Evolutionary conservation across 441 rosid genomes (phyloP), one percentile per base, ranked within the genome.

Genomic region (Populus trichocarpa): DNA sequence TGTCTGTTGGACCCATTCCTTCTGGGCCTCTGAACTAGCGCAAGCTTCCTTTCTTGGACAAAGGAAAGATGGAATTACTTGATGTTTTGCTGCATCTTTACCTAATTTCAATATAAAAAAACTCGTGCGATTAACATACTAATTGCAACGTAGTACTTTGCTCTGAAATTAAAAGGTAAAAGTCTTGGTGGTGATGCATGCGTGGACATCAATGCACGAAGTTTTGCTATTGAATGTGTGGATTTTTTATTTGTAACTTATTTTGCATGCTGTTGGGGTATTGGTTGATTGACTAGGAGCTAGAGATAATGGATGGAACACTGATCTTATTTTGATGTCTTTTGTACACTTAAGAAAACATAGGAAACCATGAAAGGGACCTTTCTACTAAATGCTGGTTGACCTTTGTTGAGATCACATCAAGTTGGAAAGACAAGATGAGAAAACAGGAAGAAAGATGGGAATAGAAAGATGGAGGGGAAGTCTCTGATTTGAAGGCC

Each of bases 401-500:
- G 79, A 75, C 79, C 71, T 70, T 59, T n/a, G 35, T 64, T 65
- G 28, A 67, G 72, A 75, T 25, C 59, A 70, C 40, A 46, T 42
- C 42, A n/a, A 70, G 35, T 28, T 65, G 69, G 53, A 66, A 71
- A 70, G 80, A 67, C 78, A 57, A 26, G 67, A 35, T 50, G 26
- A 70, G 28, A 26, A 67, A 72, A 40, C 50, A 63, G 53, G 32
- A 75, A 74, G 64, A 64, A 36, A 9, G 26, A 32, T 40, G 12
- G 70, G 10, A 32, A 70, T 72, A 28, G 26, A 59, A 73, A 64
- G 69, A 26, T 26, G 6, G 74, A 36, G 61, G 67, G 69, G 18
- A 81, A 77, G 22, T 68, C 71, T 68, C 65, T 61, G 71, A 70
- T 73, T 42, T 74, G 69, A 64, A 74, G 71, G 75, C 81, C 64